Percentiles rank a stretch among this genome's conserved stretches.
These are phyloP conservation scores for Eutypa lata DNA, from an alignment of 2,329 filamentous ascomycete species.

Conservation along the genomic window DNA sequence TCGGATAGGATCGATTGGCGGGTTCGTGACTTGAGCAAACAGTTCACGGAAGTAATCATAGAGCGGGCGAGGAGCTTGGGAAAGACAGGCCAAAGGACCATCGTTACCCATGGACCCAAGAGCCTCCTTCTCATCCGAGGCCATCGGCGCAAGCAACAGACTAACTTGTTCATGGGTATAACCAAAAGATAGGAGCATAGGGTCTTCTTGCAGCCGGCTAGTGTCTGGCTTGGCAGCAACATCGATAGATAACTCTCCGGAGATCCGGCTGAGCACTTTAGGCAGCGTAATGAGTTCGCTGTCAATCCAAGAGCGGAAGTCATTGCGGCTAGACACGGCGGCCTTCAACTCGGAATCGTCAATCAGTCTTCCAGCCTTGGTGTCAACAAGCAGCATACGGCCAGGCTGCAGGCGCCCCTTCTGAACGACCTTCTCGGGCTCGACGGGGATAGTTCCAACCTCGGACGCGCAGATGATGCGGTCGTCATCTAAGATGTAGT, in stretches of 20 bases:
- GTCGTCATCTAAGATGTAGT: conserved; percentile 95
- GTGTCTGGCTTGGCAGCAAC: conserved; percentile 66
- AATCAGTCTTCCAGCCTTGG: conserved; percentile 83
- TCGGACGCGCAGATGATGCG: conserved; percentile 96
- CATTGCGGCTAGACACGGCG: conserved; percentile 78
- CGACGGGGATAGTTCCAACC: conserved; percentile 88
- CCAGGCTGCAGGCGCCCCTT: conserved; percentile 93
- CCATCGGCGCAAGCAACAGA: conserved; percentile 89
- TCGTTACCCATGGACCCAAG: conserved; percentile 98
- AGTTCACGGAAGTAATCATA: conserved; percentile 98
- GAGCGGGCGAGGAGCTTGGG: conserved; percentile 82
- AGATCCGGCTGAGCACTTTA: conserved; percentile 63
- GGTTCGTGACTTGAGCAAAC: conserved; percentile 97
- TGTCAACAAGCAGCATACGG: conserved; percentile 95
- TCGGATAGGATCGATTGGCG: conserved; percentile 93
- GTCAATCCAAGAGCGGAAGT: conserved; percentile 87
- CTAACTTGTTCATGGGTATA: conserved; percentile 96
- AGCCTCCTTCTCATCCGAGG: conserved; percentile 94
- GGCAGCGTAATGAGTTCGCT: conserved; percentile 81
- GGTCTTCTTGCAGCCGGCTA: conserved; percentile 75
- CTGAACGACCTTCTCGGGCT: conserved; percentile 84
- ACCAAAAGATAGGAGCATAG: conserved; percentile 79
- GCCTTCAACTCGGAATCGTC: conserved; percentile 90
- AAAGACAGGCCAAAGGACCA: conserved; percentile 85
- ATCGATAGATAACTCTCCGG: conserved; percentile 55